These are phyloP conservation scores for Lentinula boryana DNA, from an alignment of 768 basidiomycete genomes.

Conservation along the genomic window DNA sequence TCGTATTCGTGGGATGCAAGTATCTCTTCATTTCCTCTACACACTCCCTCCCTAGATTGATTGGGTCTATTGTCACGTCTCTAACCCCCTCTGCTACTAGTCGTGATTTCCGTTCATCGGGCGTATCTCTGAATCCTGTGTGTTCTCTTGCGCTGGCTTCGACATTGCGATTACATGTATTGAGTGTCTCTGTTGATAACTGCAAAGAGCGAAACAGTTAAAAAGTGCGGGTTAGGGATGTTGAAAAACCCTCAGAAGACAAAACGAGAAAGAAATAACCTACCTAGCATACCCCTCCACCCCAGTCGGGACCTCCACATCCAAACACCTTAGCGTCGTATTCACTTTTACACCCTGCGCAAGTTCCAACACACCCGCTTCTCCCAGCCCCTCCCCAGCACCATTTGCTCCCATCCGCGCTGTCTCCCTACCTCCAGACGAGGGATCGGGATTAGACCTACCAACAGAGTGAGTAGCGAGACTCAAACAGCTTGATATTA, in stretches of 20 bases:
- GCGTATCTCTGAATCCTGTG: neutral
- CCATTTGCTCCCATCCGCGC: conserved; percentile 1
- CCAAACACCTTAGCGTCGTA: conserved; percentile 83
- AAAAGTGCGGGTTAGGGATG: no score
- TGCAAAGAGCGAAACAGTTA: conserved; percentile 9
- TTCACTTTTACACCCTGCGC: conserved; percentile 82
- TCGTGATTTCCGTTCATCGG: neutral
- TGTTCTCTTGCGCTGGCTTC: conserved; percentile 63
- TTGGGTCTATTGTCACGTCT: conserved; percentile 5
- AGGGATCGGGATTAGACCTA: no score
- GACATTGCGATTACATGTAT: conserved; percentile 88
- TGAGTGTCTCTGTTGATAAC: conserved; percentile 88
- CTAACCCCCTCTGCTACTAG: no score
- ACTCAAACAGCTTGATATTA: no score
- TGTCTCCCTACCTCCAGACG: neutral
- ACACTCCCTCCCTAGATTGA: conserved; percentile 8
- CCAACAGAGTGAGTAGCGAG: no score
- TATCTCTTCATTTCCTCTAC: neutral
- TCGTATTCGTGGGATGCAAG: neutral
- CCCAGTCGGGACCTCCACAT: conserved; percentile 84
- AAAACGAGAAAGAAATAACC: conserved; percentile 7
- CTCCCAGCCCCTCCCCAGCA: conserved; percentile 40
- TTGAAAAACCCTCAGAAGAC: no score
- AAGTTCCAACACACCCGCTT: conserved; percentile 91
- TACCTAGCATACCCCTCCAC: conserved; percentile 75